Evolutionary conservation across 805 yeast species (phyloP), one percentile per base, ranked within the genome.

Genomic region (Ogataea dorogensis): DNA sequence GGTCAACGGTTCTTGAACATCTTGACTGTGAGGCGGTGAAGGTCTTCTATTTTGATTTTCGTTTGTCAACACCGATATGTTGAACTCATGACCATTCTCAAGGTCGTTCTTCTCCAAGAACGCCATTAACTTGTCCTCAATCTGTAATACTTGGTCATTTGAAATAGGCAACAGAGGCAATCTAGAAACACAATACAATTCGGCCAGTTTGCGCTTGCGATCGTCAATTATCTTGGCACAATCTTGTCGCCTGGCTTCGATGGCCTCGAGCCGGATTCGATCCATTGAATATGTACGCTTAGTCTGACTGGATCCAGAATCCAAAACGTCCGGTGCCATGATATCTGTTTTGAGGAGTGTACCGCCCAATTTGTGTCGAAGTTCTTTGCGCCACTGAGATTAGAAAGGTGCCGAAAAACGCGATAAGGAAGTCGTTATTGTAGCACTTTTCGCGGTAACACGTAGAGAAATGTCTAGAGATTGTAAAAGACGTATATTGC

Each of bases 171-270:
- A 53, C 38, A 67, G 62, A 13, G 79, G 75, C 33, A 75, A 57
- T 42, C 75, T 57, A 8, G 84, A 66, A 10, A 81, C 70, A 44
- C 79, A 73, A 51, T 76, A 81, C 12, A 81, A 60, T 54, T 80
- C 84, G 2, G 81, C 68, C 16, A 81, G 63, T 50, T 76, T 77
- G 17, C 79, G 62, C 48, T 77, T 77, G 31, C 87, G 63, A 28
- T 65, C 63, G 42, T 67, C 63, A 9, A 75, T 61, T n/a, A 76
- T 58, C 31, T 66, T 70, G 28, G 62, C 42, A 29, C 73, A 66
- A 21, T 59, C 64, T 28, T 63, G 67, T 17, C 69, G 56, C 38
- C 75, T 61, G 44, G 62, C 61, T 33, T 69, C 76, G 22, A 71
- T 62, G 17, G 71, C 63, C 33, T 71, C 77, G 22, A 61, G 50